phyloP scores from a whole-genome alignment of 2,329 filamentous ascomycete genomes.

The Stagonosporopsis rhizophila region DNA sequence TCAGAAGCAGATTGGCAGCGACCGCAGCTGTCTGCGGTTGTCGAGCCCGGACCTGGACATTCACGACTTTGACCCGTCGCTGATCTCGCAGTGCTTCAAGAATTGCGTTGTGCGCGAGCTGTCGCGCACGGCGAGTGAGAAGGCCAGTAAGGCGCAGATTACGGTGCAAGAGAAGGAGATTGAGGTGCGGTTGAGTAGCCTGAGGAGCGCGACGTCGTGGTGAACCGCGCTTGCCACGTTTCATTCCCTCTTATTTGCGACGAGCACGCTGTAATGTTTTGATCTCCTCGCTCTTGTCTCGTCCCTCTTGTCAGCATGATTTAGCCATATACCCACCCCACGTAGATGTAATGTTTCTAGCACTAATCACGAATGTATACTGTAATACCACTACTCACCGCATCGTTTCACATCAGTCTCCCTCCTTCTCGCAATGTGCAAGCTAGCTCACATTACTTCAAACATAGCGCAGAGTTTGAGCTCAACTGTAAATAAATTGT shows the following conservation, averaged over 20 bases:
- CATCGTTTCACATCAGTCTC: neutral
- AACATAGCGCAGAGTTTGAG: no score
- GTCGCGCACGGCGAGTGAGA: constrained; percentile 27
- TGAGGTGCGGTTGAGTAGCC: constrained; percentile 5
- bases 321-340: constrained; percentile 9
- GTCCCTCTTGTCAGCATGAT: neutral
- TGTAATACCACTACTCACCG: neutral
- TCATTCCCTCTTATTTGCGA: no score
- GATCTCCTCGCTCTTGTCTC: no score
- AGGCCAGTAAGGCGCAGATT: constrained; percentile 21
- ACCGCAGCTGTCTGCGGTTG: constrained; percentile 37
- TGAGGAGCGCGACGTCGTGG: constrained; percentile 14
- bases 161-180: constrained; percentile 25
- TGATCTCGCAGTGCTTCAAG: constrained; percentile 42
- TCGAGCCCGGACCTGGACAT: constrained; percentile 28
- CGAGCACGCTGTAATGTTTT: neutral
- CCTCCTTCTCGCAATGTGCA: no score
- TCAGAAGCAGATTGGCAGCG: constrained; percentile 44
- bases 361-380: neutral
- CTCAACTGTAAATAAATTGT: no score
- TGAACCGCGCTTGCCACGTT: neutral
- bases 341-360: constrained; percentile 9
- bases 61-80: constrained; percentile 29
- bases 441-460: no score
- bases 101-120: constrained; percentile 44